Evolutionary conservation across 371 early-diverging fungal genomes (phyloP).

Genomic region (Actinomucor elegans): DNA sequence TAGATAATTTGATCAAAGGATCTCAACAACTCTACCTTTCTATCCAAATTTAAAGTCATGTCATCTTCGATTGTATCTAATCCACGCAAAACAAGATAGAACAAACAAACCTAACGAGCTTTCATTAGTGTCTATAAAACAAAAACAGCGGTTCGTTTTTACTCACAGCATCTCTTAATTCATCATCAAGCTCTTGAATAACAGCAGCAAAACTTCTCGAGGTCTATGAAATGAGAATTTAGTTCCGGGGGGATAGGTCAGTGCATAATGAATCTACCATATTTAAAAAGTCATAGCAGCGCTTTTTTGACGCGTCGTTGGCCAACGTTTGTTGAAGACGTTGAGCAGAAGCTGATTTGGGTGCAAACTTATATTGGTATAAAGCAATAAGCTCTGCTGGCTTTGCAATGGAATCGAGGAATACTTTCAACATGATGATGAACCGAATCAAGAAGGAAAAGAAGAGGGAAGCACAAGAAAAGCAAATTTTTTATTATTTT

Average conservation of each 20-base stretch:
- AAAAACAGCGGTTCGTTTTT: neutral
- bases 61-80: slow-evolving; percentile 98
- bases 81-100: slow-evolving; percentile 93
- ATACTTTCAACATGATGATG: slow-evolving; percentile 23
- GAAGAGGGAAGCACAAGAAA: slow-evolving; percentile 9
- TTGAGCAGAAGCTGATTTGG: slow-evolving; percentile 52
- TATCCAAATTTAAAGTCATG: slow-evolving; percentile 82
- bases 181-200: slow-evolving; percentile 89
- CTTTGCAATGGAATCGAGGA: slow-evolving; percentile 70
- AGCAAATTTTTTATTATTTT: slow-evolving; percentile 1
- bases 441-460: slow-evolving; percentile 1
- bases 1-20: slow-evolving; percentile 81
- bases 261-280: slow-evolving; percentile 33
- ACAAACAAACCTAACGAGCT: slow-evolving; percentile 69
- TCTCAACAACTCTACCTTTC: slow-evolving; percentile 75
- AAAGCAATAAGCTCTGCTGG: slow-evolving; percentile 88
- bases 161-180: slow-evolving; percentile 80
- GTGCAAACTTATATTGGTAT: slow-evolving; percentile 71
- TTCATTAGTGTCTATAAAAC: neutral
- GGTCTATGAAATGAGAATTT: slow-evolving; percentile 67
- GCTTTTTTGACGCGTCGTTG: slow-evolving; percentile 58
- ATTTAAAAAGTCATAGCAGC: slow-evolving; percentile 90
- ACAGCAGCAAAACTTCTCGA: slow-evolving; percentile 96
- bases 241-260: no score
- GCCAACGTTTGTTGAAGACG: slow-evolving; percentile 48